Evolutionary conservation across 768 basidiomycete genomes (phyloP), one percentile per base, ranked within the genome.

Genomic region (Guyanaporus albipodus): DNA sequence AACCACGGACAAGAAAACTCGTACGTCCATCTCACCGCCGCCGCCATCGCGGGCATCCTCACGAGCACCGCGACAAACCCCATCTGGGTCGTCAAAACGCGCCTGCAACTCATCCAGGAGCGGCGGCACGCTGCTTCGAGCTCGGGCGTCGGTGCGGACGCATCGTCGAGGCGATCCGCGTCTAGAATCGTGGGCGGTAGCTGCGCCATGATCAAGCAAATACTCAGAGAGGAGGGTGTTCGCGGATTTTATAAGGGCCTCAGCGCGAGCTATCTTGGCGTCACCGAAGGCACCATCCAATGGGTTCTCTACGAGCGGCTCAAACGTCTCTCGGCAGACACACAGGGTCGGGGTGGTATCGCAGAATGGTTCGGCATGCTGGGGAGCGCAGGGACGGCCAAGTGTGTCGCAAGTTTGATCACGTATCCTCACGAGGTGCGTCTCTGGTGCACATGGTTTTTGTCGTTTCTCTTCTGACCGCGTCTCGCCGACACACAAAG

Each of bases 31-130:
- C 82, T 98, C 19, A 51, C 73, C 1, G 88, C 95, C 0, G 96
- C 94, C 1, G 87, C 90, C 0, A 61, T 83, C 9, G 95, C 95
- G 1, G 94, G 95, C 1, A 72, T 98, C 54, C 73, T 75, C 26
- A 99, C 96, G 0, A 80, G 93, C 5, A 85, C 91, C 0, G 91
- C 82, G 10, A 98, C 96, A 18, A 99, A 99, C 65, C 96, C 96
- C 0, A 95, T 99, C 21, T 99, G 96, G 96, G 96, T 99, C 38
- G 91, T 99, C 50, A 99, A 98, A 68, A 99, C 96, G 35, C 84
- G 95, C 7, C 59, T 99, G 44, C 96, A 99, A 62, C 80, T 99
- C 14, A 70, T 68, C 3, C 67, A 73, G 17, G 61, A 62, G 28
- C 63, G 53, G 2, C 61, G 50, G 21, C 53, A 54, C 2, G 42